Base-by-base conservation (phyloP, 495 filamentous ascomycete species). In the Hyaloscypha hepaticicola region DNA sequence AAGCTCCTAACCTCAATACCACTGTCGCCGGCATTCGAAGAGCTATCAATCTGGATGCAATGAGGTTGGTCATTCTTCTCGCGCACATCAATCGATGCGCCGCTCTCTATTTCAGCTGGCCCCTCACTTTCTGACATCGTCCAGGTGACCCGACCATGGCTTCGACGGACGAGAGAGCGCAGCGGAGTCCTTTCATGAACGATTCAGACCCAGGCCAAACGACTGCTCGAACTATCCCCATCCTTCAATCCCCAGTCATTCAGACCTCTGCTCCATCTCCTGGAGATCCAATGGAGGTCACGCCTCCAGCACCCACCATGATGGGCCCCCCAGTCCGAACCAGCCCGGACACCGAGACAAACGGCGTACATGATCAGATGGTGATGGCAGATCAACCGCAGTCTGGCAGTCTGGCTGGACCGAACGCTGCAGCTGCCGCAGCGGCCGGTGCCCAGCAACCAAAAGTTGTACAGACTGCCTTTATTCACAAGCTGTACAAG, bases 401-500 rank as follows among this genome's bases (percentile, higher is more conserved):
- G 57, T 33, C 63, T 49, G 68, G 66, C 45, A 67, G 60, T 66
- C 57, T 73, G 60, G 66, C 68, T 61, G 71, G 63, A n/a, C 71
- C 71, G 59, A 73, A 64, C 67, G 68, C 71, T 58, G 65, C 70
- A 7, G 71, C 78, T 64, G 87, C 85, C n/a, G 92, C 92, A 51
- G 89, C 90, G 5, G 90, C 91, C 19, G 91, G 92, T 63, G 88
- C 92, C 64, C 93, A 96, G 75, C 93, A 96, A 75, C 93, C 94
- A 62, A 99, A 99, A 78, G 93, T 97, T 61, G 92, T 98, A 29
- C 95, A 99, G 77, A 97, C 95, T 26, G 95, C 95, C n/a, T 99
- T 99, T 73, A 98, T 99, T 65, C 95, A 99, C 75, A 99, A 99
- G 76, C 85, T 99, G 21, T 99, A 97, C 84, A 99, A 96, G 94